Evolutionary conservation across 495 filamentous ascomycete species (phyloP).

Genomic region (Chaetomium tenue): DNA sequence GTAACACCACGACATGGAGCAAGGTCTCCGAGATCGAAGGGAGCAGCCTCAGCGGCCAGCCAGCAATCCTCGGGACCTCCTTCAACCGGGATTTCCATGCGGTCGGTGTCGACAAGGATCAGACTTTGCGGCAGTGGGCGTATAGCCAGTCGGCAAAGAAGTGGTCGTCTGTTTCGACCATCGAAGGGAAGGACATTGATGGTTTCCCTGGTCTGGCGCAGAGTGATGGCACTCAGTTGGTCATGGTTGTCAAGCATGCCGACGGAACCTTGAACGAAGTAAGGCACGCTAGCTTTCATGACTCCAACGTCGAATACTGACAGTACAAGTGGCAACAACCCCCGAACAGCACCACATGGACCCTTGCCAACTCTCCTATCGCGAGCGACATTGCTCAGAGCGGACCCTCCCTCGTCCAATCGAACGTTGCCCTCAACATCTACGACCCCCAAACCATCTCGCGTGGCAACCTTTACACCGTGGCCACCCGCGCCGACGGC

Average conservation of each 20-base stretch:
- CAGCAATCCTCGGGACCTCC: conserved; percentile 25
- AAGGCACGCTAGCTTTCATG: no score
- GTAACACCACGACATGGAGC: conserved; percentile 13
- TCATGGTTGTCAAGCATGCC: conserved; percentile 23
- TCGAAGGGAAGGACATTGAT: conserved; percentile 14
- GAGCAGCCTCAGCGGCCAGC: conserved; percentile 19
- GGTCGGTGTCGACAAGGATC: conserved; percentile 7
- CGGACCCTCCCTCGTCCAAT: conserved; percentile 26
- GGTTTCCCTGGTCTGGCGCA: conserved; percentile 26
- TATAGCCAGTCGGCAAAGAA: conserved; percentile 15
- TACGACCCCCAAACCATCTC: conserved; percentile 13
- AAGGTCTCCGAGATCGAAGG: conserved; percentile 1
- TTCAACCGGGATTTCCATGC: conserved; percentile 29
- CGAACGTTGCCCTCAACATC: conserved; percentile 25
- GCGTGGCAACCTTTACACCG: conserved; percentile 24
- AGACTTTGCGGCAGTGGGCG: conserved; percentile 18
- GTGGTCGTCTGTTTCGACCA: conserved; percentile 16
- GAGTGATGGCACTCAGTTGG: conserved; percentile 20
- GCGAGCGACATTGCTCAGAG: conserved; percentile 21
- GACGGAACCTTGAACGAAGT: conserved; percentile 29
- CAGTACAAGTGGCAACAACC: conserved; percentile 16
- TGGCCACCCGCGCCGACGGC: conserved; percentile 22
- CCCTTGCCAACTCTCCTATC: conserved; percentile 12
- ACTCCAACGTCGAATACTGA: not conserved
- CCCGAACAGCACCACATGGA: conserved; percentile 22